Base-by-base conservation (phyloP, 768 basidiomycete species). In the Rhizopogon vinicolor region DNA sequence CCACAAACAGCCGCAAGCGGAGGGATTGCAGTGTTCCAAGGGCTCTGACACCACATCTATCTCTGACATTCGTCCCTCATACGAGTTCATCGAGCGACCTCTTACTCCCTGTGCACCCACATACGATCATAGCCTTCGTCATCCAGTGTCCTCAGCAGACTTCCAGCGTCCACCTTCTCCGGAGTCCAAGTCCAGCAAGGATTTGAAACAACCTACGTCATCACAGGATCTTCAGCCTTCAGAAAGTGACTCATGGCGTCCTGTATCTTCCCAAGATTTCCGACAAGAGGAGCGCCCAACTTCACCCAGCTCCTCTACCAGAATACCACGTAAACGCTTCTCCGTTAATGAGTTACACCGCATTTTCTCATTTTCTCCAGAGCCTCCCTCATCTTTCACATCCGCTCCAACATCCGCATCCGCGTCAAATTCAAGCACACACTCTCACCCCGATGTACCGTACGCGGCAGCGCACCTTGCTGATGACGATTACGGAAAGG, bases 301-400 rank as follows among this genome's bases (percentile, higher is more conserved):
- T 22, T 75, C 72, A 28, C 74, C 74, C 7, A 68, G 66, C n/a
- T 69, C 72, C 7, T 70, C 72, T 7, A 62, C 63, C 46, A 69
- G 62, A 56, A 64, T 63, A 56, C 60, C 55, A 28, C 65, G 56
- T 52, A 62, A 64, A 28, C 70, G 63, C 52, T 70, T 75, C 44
- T 75, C 74, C 56, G 65, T 74, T 37, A 64, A 68, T 55, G 73
- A 69, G 41, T 70, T 75, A 29, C 67, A 71, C 28, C 65, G 70
- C 42, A 60, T 74, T 43, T 66, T 69, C 60, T 60, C 62, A 1
- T 66, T 69, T 35, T 56, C 70, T 8, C 39, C 52, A 10, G n/a
- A 48, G 35, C 51, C 61, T 50, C n/a, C 58, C 4, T 39, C 51
- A 12, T 22, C 48, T 18, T 55, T 48, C 2, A 14, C 16, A 19